Percentiles rank a stretch among this genome's conserved stretches.
Evolutionary conservation across 2,329 filamentous ascomycete species (phyloP).

Genomic region (Paraphoma chrysanthemicola): DNA sequence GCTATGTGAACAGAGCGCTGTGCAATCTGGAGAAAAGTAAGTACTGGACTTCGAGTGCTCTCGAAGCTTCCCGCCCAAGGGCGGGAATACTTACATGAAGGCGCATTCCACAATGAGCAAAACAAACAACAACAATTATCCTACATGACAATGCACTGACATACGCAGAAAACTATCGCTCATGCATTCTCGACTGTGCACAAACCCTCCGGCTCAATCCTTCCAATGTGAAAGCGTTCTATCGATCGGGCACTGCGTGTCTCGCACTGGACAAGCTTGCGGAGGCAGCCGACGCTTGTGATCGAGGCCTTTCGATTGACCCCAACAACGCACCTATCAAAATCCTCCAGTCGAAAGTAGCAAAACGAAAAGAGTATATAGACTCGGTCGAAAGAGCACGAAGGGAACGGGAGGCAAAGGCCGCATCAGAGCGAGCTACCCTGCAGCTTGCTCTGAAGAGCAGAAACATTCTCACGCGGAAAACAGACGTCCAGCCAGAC

Average conservation of each 20-base stretch:
- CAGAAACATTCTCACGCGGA: conserved; percentile 72
- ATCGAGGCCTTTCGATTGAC: conserved; percentile 76
- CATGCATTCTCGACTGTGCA: conserved; percentile 84
- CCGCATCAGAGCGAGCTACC: conserved; percentile 64
- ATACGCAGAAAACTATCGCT: conserved; percentile 77
- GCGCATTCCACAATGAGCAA: not conserved
- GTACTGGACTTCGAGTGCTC: conserved; percentile 20
- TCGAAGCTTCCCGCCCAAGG: not conserved
- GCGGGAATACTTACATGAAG: not conserved
- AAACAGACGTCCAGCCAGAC: conserved; percentile 76
- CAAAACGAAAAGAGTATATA: conserved; percentile 63
- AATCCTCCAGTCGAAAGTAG: conserved; percentile 68
- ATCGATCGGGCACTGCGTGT: conserved; percentile 80
- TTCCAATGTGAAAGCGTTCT: conserved; percentile 86
- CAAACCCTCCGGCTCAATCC: conserved; percentile 80
- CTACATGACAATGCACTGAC: conserved; percentile 1
- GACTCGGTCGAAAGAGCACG: conserved; percentile 65
- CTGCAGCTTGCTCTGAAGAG: conserved; percentile 63
- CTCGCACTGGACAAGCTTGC: conserved; percentile 77
- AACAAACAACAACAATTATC: not conserved
- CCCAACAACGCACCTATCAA: conserved; percentile 71
- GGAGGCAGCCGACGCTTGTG: conserved; percentile 82
- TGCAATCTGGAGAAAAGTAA: conserved; percentile 84
- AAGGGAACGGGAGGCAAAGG: conserved; percentile 61
- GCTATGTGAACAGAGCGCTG: conserved; percentile 86